Evolutionary conservation across 257 asterid species (phyloP).

Genomic region (Asclepias syriaca): DNA sequence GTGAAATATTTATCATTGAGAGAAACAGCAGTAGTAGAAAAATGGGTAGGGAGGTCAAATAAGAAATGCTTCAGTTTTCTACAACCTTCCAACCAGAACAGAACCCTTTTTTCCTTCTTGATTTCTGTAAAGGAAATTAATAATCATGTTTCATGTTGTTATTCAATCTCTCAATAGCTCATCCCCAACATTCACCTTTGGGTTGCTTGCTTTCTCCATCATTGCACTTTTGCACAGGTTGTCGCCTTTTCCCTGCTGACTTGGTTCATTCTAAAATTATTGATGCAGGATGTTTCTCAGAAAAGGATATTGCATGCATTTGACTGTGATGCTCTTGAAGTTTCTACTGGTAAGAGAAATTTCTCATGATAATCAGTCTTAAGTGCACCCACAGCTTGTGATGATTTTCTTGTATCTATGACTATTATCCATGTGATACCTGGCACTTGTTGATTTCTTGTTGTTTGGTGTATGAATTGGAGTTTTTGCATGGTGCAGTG

Average conservation of each 20-base stretch:
- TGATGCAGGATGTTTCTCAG: slow-evolving; percentile 35
- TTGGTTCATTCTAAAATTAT: slow-evolving; percentile 6
- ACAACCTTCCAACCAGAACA: not conserved
- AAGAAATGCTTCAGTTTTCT: not conserved
- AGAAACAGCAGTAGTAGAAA: not conserved
- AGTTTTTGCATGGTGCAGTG: not conserved
- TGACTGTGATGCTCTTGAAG: slow-evolving; percentile 48
- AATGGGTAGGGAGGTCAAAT: not conserved
- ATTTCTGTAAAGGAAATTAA: not conserved
- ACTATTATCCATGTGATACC: not conserved
- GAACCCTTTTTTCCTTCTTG: not conserved
- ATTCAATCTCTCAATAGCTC: not conserved
- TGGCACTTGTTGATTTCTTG: not conserved
- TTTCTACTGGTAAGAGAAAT: slow-evolving; percentile 48
- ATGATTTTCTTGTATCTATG: not conserved
- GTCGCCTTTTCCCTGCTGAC: not conserved
- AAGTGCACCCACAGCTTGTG: not conserved
- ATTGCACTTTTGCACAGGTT: not conserved
- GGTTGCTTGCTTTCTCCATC: not conserved
- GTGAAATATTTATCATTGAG: no score
- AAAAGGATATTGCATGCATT: slow-evolving; percentile 59
- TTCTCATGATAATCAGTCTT: not conserved
- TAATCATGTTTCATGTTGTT: slow-evolving; percentile 1
- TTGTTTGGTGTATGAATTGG: not conserved
- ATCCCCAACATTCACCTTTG: not conserved